Evolutionary conservation across 257 asterid species (phyloP).

Genomic region (Nicotiana sylvestris): DNA sequence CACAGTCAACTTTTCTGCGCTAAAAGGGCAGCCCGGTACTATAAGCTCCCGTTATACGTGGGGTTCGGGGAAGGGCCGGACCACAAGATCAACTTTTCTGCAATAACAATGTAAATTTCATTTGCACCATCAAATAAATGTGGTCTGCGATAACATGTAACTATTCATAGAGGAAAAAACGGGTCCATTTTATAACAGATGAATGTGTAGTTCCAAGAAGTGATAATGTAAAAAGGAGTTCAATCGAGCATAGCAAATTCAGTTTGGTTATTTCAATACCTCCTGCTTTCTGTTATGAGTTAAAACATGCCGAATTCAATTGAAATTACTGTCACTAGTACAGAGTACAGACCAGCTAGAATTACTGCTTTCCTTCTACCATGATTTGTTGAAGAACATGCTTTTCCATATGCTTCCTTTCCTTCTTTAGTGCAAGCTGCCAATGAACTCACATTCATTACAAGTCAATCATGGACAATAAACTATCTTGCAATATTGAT

Average conservation of each 20-base stretch:
- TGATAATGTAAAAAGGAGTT: not conserved
- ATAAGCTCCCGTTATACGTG: too few relatives aligned
- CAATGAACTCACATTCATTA: not conserved
- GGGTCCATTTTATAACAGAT: not conserved
- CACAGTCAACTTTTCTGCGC: too few relatives aligned
- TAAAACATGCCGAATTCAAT: not conserved
- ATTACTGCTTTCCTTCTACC: slow-evolving; percentile 36
- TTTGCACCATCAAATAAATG: too few relatives aligned
- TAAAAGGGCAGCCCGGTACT: too few relatives aligned
- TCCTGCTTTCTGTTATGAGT: not conserved
- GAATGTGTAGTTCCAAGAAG: not conserved
- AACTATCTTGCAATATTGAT: not conserved
- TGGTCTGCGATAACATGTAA: too few relatives aligned
- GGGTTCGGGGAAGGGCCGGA: too few relatives aligned
- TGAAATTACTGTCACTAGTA: slow-evolving; percentile 9
- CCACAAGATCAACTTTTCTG: too few relatives aligned
- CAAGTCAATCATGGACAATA: not conserved
- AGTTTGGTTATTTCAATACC: not conserved
- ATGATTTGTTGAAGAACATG: slow-evolving; percentile 34
- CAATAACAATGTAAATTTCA: too few relatives aligned
- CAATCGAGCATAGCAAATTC: not conserved
- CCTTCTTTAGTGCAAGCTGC: slow-evolving; percentile 60
- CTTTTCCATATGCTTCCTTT: slow-evolving; percentile 45
- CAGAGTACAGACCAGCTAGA: slow-evolving; percentile 44
- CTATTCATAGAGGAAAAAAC: not conserved